Percentiles rank a stretch among this genome's conserved stretches.
Evolutionary conservation across 257 asterid genomes (phyloP).

Genomic region (Scutellaria barbata): DNA sequence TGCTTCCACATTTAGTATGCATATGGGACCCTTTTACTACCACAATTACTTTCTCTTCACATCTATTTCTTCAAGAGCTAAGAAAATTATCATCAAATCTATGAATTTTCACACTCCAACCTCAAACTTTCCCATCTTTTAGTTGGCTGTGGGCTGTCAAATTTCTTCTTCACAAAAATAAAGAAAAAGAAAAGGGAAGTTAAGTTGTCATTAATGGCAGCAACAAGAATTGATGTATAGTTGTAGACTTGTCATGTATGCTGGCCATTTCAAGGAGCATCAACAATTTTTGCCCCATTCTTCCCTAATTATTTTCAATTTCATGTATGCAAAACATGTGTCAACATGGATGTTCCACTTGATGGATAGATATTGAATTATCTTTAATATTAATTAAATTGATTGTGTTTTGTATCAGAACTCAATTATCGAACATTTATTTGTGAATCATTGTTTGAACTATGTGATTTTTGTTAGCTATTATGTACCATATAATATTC

Average conservation of each 20-base stretch:
- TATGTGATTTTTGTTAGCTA: too few relatives aligned
- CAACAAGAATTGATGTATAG: background rate
- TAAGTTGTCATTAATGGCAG: constrained; percentile 30
- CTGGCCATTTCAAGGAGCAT: background rate
- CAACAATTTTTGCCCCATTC: background rate
- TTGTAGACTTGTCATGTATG: background rate
- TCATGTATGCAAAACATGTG: background rate
- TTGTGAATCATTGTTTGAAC: too few relatives aligned
- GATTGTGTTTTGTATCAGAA: too few relatives aligned
- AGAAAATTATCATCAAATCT: background rate
- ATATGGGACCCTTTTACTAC: constrained; percentile 28
- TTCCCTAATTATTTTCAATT: background rate
- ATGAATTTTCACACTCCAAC: constrained; percentile 9
- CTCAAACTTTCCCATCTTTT: constrained; percentile 15
- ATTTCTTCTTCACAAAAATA: background rate
- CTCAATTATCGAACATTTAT: too few relatives aligned
- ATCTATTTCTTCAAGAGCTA: background rate
- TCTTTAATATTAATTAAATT: too few relatives aligned
- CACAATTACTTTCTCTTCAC: background rate
- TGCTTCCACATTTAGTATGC: constrained; percentile 24
- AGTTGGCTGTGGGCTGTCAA: constrained; percentile 9
- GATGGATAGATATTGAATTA: too few relatives aligned
- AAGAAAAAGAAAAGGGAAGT: background rate
- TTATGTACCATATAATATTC: too few relatives aligned
- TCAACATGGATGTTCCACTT: background rate